These are phyloP conservation scores for Scenedesmus sp. DNA, from an alignment of 163 green algal genomes.

Conservation along the genomic window DNA sequence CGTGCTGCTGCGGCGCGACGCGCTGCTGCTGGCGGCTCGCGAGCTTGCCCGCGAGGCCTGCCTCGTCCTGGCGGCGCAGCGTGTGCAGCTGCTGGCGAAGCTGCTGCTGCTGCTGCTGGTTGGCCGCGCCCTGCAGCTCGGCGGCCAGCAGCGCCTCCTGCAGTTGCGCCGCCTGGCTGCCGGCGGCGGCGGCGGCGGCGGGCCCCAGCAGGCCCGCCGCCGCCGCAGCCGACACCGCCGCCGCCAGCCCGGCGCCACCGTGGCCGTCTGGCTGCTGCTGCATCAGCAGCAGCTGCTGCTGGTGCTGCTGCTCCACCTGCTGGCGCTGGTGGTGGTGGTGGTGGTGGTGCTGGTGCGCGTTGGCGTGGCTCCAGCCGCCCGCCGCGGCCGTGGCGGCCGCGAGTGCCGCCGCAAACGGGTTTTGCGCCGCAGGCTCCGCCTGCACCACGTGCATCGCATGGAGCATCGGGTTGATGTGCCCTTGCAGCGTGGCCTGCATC, in stretches of 20 bases:
- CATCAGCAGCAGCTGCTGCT: not conserved
- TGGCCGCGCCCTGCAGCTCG: not conserved
- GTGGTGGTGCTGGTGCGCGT: slow-evolving; percentile 16
- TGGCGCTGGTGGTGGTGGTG: slow-evolving; percentile 42
- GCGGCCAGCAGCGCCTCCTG: slow-evolving; percentile 7
- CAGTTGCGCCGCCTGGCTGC: not conserved
- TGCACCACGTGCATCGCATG: slow-evolving; percentile 20
- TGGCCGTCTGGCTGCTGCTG: not conserved
- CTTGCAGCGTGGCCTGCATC: slow-evolving; percentile 35
- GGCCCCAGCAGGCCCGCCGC: not conserved
- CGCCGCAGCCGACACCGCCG: not conserved
- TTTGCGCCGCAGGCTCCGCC: not conserved
- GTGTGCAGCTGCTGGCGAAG: slow-evolving; percentile 6
- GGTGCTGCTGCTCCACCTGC: not conserved
- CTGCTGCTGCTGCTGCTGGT: slow-evolving; percentile 30
- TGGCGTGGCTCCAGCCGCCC: not conserved
- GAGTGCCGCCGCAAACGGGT: not conserved
- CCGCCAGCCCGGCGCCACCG: not conserved
- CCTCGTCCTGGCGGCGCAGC: slow-evolving; percentile 4
- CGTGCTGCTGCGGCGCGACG: slow-evolving; percentile 1
- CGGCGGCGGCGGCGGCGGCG: not conserved
- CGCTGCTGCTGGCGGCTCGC: slow-evolving; percentile 7
- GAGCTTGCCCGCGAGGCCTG: not conserved
- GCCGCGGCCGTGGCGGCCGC: not conserved
- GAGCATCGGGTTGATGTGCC: slow-evolving; percentile 34